Conservation (phyloP, 352 stramenopile genomes). For the Phytophthora ramorum region DNA sequence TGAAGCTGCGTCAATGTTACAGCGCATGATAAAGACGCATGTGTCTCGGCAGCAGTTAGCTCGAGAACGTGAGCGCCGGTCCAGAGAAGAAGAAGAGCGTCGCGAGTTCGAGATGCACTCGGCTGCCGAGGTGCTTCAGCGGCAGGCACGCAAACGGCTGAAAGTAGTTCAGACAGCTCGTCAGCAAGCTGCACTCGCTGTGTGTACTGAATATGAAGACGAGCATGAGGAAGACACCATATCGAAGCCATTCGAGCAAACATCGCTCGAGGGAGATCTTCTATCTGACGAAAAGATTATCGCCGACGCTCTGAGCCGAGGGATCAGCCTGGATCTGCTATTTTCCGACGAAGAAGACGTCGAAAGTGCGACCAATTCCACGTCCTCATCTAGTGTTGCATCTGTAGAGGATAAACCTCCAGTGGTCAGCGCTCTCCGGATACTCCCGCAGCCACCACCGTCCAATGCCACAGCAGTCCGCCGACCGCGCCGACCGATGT, state of each 20-base stretch:
- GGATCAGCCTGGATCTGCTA: constrained; percentile 64
- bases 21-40: constrained; percentile 45
- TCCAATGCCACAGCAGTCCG: constrained; percentile 2
- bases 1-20: constrained; percentile 40
- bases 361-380: constrained; percentile 20
- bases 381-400: constrained; percentile 16
- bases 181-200: constrained; percentile 16
- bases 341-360: constrained; percentile 56
- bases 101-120: constrained; percentile 42
- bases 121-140: constrained; percentile 57
- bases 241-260: not conserved
- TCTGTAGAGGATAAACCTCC: constrained; percentile 4
- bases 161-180: constrained; percentile 27
- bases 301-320: constrained; percentile 31
- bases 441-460: constrained; percentile 27
- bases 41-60: constrained; percentile 29
- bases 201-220: constrained; percentile 32
- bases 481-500: constrained; percentile 28
- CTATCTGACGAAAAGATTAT: constrained; percentile 19
- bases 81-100: constrained; percentile 32
- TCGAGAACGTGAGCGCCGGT: constrained; percentile 27
- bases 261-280: not conserved
- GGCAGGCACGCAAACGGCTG: constrained; percentile 44
- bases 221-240: constrained; percentile 9
- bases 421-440: not conserved